Percentiles rank a stretch among this genome's conserved stretches.
These are phyloP conservation scores for Diaporthe citri DNA, from an alignment of 2,329 filamentous ascomycete species.

Conservation along the genomic window DNA sequence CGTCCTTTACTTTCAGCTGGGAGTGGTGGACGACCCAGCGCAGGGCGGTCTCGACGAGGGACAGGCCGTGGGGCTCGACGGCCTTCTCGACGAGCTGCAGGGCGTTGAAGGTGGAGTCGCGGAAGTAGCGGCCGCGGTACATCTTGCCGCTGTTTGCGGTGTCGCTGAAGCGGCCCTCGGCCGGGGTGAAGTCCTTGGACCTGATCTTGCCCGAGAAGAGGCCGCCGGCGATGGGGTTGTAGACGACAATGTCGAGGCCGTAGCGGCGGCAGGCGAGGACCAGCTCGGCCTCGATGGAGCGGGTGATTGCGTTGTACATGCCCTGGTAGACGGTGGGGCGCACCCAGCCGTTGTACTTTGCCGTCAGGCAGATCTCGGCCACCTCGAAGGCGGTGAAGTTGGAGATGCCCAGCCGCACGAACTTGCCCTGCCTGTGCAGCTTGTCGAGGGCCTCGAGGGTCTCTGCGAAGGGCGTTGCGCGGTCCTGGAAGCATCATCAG, in stretches of 20 bases:
- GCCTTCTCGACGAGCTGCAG: constrained; percentile 77
- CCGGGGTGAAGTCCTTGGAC: constrained; percentile 70
- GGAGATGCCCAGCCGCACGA: constrained; percentile 81
- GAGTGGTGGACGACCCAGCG: constrained; percentile 82
- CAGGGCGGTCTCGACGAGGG: constrained; percentile 79
- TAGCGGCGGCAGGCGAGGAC: constrained; percentile 81
- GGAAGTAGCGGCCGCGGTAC: constrained; percentile 80
- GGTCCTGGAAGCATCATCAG: constrained; percentile 53
- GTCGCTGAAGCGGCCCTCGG: constrained; percentile 78
- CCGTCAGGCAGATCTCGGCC: constrained; percentile 84
- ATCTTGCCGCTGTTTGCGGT: constrained; percentile 59
- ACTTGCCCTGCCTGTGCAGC: constrained; percentile 88
- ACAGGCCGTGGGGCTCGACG: constrained; percentile 75
- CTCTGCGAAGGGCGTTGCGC: constrained; percentile 80
- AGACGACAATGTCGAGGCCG: constrained; percentile 82
- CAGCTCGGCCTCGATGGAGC: constrained; percentile 81
- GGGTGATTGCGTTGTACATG: constrained; percentile 88
- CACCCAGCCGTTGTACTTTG: constrained; percentile 84
- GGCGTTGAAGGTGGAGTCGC: constrained; percentile 73
- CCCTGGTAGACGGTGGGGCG: constrained; percentile 81
- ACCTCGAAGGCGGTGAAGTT: constrained; percentile 93
- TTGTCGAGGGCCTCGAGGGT: constrained; percentile 83
- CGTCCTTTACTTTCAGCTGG: constrained; percentile 62
- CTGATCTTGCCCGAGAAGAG: constrained; percentile 86
- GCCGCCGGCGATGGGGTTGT: constrained; percentile 86